These are phyloP conservation scores for Cercospora beticola DNA, from an alignment of 2,329 filamentous ascomycete genomes.

Conservation along the genomic window DNA sequence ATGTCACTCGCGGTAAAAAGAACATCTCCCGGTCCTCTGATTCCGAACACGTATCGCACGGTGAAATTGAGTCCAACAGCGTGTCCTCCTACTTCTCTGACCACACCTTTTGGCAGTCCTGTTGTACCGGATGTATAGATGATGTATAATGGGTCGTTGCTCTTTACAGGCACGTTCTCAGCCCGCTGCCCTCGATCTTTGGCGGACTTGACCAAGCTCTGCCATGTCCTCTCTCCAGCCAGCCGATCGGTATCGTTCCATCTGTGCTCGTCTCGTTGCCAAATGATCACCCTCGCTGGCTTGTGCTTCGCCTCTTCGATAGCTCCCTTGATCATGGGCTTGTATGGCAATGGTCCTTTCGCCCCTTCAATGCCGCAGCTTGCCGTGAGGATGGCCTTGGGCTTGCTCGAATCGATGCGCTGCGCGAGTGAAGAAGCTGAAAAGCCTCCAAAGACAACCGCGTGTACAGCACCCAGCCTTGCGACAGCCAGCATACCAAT, in stretches of 20 bases:
- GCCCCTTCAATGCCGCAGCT: constrained; percentile 88
- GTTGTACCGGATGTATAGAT: constrained; percentile 73
- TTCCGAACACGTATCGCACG: constrained; percentile 77
- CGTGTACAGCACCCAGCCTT: constrained; percentile 82
- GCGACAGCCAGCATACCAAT: constrained; percentile 80
- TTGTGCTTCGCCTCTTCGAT: constrained; percentile 67
- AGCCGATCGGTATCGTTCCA: constrained; percentile 70
- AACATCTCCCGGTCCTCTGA: constrained; percentile 81
- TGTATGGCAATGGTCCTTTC: constrained; percentile 77
- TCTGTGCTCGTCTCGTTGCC: constrained; percentile 74
- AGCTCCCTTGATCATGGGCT: constrained; percentile 72
- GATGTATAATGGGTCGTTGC: constrained; percentile 80
- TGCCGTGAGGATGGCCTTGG: constrained; percentile 76
- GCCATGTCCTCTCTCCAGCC: constrained; percentile 77
- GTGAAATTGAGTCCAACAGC: constrained; percentile 81
- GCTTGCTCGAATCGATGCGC: constrained; percentile 78
- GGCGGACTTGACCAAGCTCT: constrained; percentile 70
- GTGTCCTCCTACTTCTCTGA: constrained; percentile 81
- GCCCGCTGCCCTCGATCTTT: constrained; percentile 66
- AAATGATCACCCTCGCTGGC: constrained; percentile 71
- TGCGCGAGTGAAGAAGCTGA: constrained; percentile 78
- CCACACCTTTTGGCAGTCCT: constrained; percentile 69
- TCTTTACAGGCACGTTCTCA: constrained; percentile 73
- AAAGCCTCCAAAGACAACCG: constrained; percentile 92
- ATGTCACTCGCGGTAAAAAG: constrained; percentile 81